Base-by-base conservation (phyloP, 148 eudicot genomes). In the Nepenthes gracilis region DNA sequence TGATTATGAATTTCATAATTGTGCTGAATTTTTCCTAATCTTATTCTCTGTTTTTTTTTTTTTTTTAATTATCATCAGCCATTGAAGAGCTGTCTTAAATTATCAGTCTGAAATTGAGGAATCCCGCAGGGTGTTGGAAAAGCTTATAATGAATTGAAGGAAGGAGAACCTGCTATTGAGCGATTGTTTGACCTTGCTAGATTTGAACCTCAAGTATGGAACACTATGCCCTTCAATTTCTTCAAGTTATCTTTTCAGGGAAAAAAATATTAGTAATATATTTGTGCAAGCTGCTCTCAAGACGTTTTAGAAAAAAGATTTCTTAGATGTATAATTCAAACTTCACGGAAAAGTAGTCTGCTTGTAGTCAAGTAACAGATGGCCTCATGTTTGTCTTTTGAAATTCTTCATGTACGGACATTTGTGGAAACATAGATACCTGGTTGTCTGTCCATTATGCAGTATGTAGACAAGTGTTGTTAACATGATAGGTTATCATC, bases 161-260 rank as follows among this genome's bases (percentile, higher is more conserved):
- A 93, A 83, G 99, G 99, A 74, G 89, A 88, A 71, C 95, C 99
- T 13, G 95, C 96, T 60, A 81, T 93, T 54, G 85, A 88, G 65
- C 94, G 96, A 50, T 83, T 93, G 80, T 84, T 89, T 79, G 78
- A 78, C 54, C 85, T 93, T 64, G 78, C 89, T 64, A 76, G 74
- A 71, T 93, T 77, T 70, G 69, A 64, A 38, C 67, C 95, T 62
- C 86, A 70, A 63, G 47, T 58, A 47, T 60, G 36, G 63, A 38
- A 9, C 36, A 9, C 58, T 47, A 52, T 50, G 34, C 49, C 5
- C 57, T 54, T 54, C 33, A 57, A 48, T 12, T 43, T 1, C 12
- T 15, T 34, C 11, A 14, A 35, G n/a, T 59, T 45, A 5, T n/a
- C 15, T 11, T 49, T 6, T n/a, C 53, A 5, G 12, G 6, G 53